These are phyloP conservation scores for Beverwykella pulmonaria DNA, from an alignment of 495 filamentous ascomycete species.

Conservation along the genomic window DNA sequence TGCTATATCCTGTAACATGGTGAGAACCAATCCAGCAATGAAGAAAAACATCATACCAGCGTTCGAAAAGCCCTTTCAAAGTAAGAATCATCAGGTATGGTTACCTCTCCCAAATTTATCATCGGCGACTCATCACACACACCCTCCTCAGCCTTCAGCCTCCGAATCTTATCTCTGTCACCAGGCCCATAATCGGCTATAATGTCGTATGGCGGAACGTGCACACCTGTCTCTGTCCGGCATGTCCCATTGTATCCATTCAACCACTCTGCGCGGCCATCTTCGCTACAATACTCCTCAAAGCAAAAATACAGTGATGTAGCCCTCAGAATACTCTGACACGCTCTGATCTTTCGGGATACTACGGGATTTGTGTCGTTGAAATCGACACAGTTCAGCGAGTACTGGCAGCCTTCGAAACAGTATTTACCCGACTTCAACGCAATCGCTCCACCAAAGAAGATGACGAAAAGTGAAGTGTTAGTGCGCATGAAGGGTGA, in stretches of 20 bases:
- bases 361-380: constrained; percentile 8
- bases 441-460: neutral
- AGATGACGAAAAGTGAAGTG: neutral
- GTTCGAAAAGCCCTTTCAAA: constrained; percentile 14
- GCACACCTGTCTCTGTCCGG: neutral
- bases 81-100: constrained; percentile 12
- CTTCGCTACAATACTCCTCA: constrained; percentile 7
- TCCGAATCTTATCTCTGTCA: neutral
- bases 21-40: neutral
- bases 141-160: constrained; percentile 13
- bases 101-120: neutral
- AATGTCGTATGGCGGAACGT: constrained; percentile 16
- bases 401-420: constrained; percentile 20
- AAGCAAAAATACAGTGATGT: constrained; percentile 21
- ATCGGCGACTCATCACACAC: neutral
- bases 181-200: constrained; percentile 9
- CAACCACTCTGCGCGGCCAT: constrained; percentile 11
- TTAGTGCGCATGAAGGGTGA: neutral
- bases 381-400: constrained; percentile 19
- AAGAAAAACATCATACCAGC: constrained; percentile 4
- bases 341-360: constrained; percentile 8
- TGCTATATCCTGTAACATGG: constrained; percentile 3
- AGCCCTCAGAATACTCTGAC: constrained; percentile 11
- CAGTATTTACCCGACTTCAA: constrained; percentile 15
- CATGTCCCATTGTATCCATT: constrained; percentile 6